A percentile compares a stretch with the other conserved stretches of the same genome.
Evolutionary conservation across 306 rosid genomes (phyloP).

Genomic region (Fragaria iinumae): DNA sequence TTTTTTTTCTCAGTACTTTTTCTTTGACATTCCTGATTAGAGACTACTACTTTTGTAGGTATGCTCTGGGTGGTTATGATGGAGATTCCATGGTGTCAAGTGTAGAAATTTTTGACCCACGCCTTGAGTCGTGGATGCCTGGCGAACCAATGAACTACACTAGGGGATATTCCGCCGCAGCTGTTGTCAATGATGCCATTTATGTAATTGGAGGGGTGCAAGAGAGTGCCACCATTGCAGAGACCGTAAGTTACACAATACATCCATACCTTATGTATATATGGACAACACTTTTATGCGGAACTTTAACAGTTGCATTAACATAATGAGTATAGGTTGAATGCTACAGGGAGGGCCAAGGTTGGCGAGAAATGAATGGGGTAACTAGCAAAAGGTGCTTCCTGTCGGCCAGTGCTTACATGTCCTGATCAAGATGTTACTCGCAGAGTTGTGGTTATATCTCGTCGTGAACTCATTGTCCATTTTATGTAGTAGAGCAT

Average conservation of each 20-base stretch:
- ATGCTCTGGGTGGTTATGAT: constrained; percentile 67
- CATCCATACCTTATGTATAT: background rate
- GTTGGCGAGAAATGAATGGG: constrained; percentile 52
- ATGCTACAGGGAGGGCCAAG: constrained; percentile 57
- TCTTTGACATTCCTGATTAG: background rate
- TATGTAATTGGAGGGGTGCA: constrained; percentile 63
- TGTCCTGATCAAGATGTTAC: background rate
- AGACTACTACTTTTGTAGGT: constrained; percentile 35
- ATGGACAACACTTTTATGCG: background rate
- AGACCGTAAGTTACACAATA: constrained; percentile 39
- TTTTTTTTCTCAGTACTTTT: background rate
- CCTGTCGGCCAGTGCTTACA: constrained; percentile 48
- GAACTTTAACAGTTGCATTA: constrained; percentile 3
- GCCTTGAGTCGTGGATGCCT: constrained; percentile 42
- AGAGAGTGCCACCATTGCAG: constrained; percentile 32
- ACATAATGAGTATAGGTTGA: constrained; percentile 60
- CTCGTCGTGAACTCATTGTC: background rate
- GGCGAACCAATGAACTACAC: constrained; percentile 48
- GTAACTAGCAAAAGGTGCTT: constrained; percentile 52
- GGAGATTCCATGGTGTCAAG: constrained; percentile 45
- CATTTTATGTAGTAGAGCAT: background rate
- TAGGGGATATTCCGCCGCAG: constrained; percentile 57
- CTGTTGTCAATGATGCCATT: constrained; percentile 55
- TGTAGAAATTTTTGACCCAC: constrained; percentile 56
- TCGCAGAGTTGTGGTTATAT: background rate